A percentile compares a stretch with the other conserved stretches of the same genome.
These are phyloP conservation scores for Penicillium oxalicum DNA, from an alignment of 2,329 filamentous ascomycete genomes.

Conservation along the genomic window DNA sequence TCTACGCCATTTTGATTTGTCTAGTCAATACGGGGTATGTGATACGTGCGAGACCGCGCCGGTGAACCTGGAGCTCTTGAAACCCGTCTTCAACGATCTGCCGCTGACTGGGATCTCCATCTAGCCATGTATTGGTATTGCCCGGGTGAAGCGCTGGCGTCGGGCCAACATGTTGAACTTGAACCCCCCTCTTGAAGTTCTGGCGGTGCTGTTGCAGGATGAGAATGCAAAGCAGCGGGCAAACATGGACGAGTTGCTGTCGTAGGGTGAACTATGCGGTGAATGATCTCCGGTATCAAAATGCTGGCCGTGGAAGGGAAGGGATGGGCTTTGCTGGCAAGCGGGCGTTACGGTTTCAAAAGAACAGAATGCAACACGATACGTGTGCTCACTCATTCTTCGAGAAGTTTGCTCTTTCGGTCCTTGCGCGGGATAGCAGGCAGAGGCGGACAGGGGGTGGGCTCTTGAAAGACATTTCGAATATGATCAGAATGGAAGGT, in stretches of 20 bases:
- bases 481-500: too few relatives aligned
- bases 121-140: conserved; percentile 82
- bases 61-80: too few relatives aligned
- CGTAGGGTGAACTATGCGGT: conserved; percentile 14
- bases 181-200: conserved; percentile 82
- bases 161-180: conserved; percentile 76
- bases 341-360: conserved; percentile 6
- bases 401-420: too few relatives aligned
- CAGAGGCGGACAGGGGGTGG: too few relatives aligned
- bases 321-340: conserved; percentile 7
- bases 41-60: too few relatives aligned
- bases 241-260: conserved; percentile 49
- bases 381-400: background rate
- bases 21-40: conserved; percentile 83
- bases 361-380: conserved; percentile 2
- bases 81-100: too few relatives aligned
- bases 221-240: conserved; percentile 54
- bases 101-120: conserved; percentile 1
- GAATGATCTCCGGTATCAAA: too few relatives aligned
- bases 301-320: too few relatives aligned
- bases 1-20: conserved; percentile 85
- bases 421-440: too few relatives aligned
- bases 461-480: too few relatives aligned
- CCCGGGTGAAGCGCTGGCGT: conserved; percentile 77
- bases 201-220: conserved; percentile 72